Evolutionary conservation across 129 eudicot species (phyloP).

Genomic region (Centaurea solstitialis): DNA sequence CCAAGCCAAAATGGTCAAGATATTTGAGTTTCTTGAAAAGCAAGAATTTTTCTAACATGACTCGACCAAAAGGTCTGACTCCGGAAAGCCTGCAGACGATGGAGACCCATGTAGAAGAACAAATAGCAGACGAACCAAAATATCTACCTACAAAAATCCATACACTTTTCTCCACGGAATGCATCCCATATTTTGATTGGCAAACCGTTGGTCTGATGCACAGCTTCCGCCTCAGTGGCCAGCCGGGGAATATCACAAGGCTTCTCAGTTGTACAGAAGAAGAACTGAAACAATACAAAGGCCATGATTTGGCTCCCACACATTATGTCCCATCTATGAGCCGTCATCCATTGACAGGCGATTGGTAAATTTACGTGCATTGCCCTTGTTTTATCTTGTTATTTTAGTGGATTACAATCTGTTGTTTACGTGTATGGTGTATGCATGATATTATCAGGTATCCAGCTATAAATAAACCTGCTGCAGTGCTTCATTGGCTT

Average conservation of each 20-base stretch:
- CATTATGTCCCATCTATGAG: constrained; percentile 99
- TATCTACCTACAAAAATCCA: constrained; percentile 73
- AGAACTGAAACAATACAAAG: constrained; percentile 69
- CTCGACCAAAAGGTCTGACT: constrained; percentile 64
- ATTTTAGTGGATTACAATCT: background rate
- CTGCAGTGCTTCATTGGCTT: constrained; percentile 92
- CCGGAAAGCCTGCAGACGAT: constrained; percentile 53
- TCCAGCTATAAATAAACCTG: constrained; percentile 99
- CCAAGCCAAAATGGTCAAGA: constrained; percentile 86
- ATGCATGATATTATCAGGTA: constrained; percentile 56
- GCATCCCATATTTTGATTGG: constrained; percentile 92
- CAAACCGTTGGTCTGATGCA: constrained; percentile 95
- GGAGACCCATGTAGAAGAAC: constrained; percentile 44
- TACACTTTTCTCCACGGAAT: constrained; percentile 90
- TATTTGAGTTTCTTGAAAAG: constrained; percentile 90
- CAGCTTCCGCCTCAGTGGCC: constrained; percentile 85
- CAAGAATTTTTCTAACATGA: constrained; percentile 67
- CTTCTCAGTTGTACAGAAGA: constrained; percentile 97
- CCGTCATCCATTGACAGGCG: constrained; percentile 87
- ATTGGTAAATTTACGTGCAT: constrained; percentile 54
- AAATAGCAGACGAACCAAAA: constrained; percentile 34
- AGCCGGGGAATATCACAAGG: constrained; percentile 89
- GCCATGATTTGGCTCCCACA: constrained; percentile 94
- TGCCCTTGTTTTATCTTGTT: background rate
- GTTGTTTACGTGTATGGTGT: background rate